These are phyloP conservation scores for Silene coronaria DNA, from an alignment of 179 eudicot species.

Conservation along the genomic window DNA sequence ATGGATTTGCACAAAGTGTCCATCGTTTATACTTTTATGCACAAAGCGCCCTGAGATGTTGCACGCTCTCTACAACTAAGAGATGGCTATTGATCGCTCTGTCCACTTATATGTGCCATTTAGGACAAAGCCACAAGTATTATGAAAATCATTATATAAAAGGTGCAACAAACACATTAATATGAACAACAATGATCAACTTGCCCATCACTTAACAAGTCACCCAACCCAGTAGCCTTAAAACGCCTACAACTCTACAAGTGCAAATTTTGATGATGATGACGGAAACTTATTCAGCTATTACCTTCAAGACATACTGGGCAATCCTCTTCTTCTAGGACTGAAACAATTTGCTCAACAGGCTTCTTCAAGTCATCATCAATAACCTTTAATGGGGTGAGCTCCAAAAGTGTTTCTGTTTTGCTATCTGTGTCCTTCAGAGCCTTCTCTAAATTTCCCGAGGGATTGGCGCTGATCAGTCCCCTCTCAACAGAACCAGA, in stretches of 20 bases:
- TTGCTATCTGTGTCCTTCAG: conserved; percentile 32
- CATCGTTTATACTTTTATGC: too few species aligned
- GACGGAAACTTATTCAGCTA: neutral
- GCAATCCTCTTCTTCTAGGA: conserved; percentile 60
- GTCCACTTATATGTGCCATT: too few species aligned
- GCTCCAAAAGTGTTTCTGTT: conserved; percentile 36
- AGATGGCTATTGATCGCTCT: too few species aligned
- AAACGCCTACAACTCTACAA: neutral
- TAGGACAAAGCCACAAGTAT: neutral
- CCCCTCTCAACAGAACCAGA: conserved; percentile 31
- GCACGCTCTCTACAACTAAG: too few species aligned
- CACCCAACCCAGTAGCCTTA: too few species aligned
- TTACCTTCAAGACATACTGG: conserved; percentile 86
- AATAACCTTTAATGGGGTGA: conserved; percentile 31
- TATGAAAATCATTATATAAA: too few species aligned
- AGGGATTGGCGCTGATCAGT: conserved; percentile 17
- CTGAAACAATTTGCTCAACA: conserved; percentile 26
- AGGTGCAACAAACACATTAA: too few species aligned
- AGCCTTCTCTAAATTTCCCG: conserved; percentile 31
- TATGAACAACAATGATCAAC: too few species aligned
- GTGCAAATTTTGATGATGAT: neutral
- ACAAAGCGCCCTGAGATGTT: too few species aligned
- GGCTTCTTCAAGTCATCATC: conserved; percentile 64
- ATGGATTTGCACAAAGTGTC: too few species aligned
- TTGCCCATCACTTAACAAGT: too few species aligned